phyloP scores from a whole-genome alignment of 441 rosid genomes.

The Pelargonium australe region DNA sequence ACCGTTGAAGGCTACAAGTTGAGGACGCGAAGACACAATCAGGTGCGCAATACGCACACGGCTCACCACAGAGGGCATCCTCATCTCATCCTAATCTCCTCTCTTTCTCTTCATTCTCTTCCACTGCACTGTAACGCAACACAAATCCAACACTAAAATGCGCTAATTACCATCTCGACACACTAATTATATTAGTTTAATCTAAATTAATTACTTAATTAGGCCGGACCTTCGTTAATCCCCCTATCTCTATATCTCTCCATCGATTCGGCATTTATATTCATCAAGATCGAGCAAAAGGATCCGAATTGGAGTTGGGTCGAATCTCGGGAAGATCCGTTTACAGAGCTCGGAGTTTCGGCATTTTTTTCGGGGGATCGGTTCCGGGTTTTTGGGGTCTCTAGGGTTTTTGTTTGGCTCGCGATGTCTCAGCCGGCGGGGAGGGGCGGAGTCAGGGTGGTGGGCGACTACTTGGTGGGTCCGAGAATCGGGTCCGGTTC shows the following conservation, averaged over 20 bases:
- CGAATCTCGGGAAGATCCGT: too few species aligned
- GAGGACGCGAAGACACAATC: neutral
- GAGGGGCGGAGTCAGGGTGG: conserved; percentile 44
- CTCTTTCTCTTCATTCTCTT: neutral
- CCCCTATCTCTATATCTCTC: too few species aligned
- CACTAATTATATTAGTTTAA: neutral
- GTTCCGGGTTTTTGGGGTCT: too few species aligned
- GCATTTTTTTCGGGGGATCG: too few species aligned
- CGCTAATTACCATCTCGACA: neutral
- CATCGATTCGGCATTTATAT: neutral
- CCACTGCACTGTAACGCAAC: neutral
- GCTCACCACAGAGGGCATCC: neutral
- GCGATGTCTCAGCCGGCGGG: conserved; percentile 57
- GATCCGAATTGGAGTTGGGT: neutral
- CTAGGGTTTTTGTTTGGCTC: too few species aligned
- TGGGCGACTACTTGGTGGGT: conserved; percentile 80
- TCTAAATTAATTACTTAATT: too few species aligned
- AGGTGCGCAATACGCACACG: conserved; percentile 2
- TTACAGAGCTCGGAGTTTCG: too few species aligned
- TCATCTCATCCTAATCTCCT: neutral
- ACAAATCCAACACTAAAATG: neutral
- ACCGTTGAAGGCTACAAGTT: neutral
- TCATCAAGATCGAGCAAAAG: neutral
- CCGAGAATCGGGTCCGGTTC: conserved; percentile 94
- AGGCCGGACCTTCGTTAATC: too few species aligned